Evolutionary conservation across 2,329 filamentous ascomycete genomes (phyloP).

Genomic region (Teratosphaeria pseudoeucalypti): DNA sequence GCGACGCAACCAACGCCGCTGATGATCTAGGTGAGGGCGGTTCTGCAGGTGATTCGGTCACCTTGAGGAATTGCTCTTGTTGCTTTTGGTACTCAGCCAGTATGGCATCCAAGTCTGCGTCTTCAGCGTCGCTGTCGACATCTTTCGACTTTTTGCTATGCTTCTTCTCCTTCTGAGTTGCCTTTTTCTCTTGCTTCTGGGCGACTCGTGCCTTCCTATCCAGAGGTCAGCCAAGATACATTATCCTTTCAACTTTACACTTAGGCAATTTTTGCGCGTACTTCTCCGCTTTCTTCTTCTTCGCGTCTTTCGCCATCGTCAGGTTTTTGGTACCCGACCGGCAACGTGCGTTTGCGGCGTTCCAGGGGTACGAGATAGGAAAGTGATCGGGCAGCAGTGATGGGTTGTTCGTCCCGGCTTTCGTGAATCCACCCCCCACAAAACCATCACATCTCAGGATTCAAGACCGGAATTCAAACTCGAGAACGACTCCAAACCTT

Average conservation of each 20-base stretch:
- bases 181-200: slow-evolving; percentile 46
- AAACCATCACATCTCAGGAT: background rate
- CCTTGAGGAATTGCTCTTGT: slow-evolving; percentile 87
- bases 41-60: slow-evolving; percentile 66
- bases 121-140: slow-evolving; percentile 79
- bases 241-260: background rate
- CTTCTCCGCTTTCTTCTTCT: slow-evolving; percentile 23
- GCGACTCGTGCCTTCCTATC: slow-evolving; percentile 18
- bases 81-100: slow-evolving; percentile 83
- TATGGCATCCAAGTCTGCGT: slow-evolving; percentile 85
- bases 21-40: slow-evolving; percentile 73
- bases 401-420: background rate
- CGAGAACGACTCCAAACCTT: background rate
- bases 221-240: background rate
- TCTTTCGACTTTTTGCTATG: slow-evolving; percentile 66
- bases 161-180: slow-evolving; percentile 72
- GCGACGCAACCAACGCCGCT: slow-evolving; percentile 72
- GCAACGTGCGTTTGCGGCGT: background rate
- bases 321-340: background rate
- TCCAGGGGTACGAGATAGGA: background rate
- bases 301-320: slow-evolving; percentile 44
- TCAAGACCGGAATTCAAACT: background rate
- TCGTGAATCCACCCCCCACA: background rate
- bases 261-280: background rate
- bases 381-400: background rate